These are phyloP conservation scores for Zymoseptoria pseudotritici DNA, from an alignment of 2,329 filamentous ascomycete species.

Conservation along the genomic window DNA sequence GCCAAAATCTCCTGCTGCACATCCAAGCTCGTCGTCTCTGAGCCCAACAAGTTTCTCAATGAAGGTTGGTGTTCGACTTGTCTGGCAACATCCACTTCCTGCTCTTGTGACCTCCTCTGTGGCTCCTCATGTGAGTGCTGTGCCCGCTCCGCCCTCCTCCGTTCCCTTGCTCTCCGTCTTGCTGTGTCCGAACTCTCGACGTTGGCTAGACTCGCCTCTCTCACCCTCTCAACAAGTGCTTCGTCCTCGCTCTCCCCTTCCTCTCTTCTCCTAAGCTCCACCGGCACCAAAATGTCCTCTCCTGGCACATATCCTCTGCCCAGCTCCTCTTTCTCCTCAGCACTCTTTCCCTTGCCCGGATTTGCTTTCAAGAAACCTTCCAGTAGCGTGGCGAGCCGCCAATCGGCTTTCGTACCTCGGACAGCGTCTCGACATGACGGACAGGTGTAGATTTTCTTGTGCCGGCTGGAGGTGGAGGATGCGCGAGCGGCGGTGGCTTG, in stretches of 20 bases:
- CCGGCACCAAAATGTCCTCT: constrained; percentile 67
- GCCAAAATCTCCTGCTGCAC: constrained; percentile 83
- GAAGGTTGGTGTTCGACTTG: constrained; percentile 82
- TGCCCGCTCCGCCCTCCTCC: constrained; percentile 11
- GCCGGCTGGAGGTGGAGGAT: constrained; percentile 28
- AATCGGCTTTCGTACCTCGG: constrained; percentile 81
- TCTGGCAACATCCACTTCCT: constrained; percentile 5
- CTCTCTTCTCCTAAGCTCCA: constrained; percentile 47
- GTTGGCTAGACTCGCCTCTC: constrained; percentile 66
- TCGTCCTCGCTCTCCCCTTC: constrained; percentile 50
- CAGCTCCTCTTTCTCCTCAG: constrained; percentile 69
- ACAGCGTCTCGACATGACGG: constrained; percentile 85
- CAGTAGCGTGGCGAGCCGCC: constrained; percentile 78
- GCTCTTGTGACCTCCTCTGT: constrained; percentile 14
- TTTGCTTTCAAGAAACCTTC: constrained; percentile 81
- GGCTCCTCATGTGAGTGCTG: constrained; percentile 4
- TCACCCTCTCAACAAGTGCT: constrained; percentile 62
- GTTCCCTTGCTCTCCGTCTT: constrained; percentile 13
- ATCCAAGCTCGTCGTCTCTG: constrained; percentile 67
- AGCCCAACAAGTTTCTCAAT: constrained; percentile 71
- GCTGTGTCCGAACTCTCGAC: constrained; percentile 34
- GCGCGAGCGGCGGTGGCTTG: constrained; percentile 55
- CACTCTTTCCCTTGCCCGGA: constrained; percentile 63
- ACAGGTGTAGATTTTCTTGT: constrained; percentile 65
- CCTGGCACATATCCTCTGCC: constrained; percentile 69